Base-by-base conservation (phyloP, 371 early-diverging fungal genomes). In the Gilbertella persicaria region DNA sequence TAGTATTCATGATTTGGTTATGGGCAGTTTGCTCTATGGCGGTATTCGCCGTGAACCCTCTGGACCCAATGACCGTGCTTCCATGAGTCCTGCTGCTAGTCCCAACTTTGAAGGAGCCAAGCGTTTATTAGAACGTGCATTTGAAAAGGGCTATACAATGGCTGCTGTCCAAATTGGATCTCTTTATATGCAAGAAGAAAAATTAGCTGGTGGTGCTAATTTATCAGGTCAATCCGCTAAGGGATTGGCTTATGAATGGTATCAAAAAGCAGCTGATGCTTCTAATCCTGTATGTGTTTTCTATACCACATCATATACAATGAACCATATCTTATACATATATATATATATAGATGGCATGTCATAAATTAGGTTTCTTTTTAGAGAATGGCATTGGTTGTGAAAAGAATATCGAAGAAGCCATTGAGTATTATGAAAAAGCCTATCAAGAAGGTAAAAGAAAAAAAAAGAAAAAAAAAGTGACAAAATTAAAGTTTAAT, bases 111-210 rank as follows among this genome's bases (percentile, higher is more conserved):
- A 71, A 29, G 73, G 78, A 24, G 84, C 84, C 13, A 83, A 81
- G 54, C 49, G 30, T 21, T 65, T 77, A 19, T 69, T 80, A 24
- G 80, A 80, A 41, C 69, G 71, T 53, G 80, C 80, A n/a, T 70
- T 83, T 33, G 70, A 75, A 12, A 63, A 73, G 50, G 69, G 69
- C 0, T 81, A 76, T 60, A 66, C 80, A 9, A 81, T 83, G 84
- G 82, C 82, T 24, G 82, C 79, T 25, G 84, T 81, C 14, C 84
- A 83, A 56, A 63, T 81, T 33, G 82, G 82, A 0, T 80, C 80
- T 4, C 64, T 81, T 36, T 83, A 81, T 51, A 59, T 71, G 40
- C 82, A 81, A 55, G 84, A 83, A 56, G 69, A 68, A 37, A 77
- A 77, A 53, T 63, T 77, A 42, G 82, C 82, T 16, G 55, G 50